Base-by-base conservation (phyloP, 306 rosid species). In the Elaeagnus macrophylla region DNA sequence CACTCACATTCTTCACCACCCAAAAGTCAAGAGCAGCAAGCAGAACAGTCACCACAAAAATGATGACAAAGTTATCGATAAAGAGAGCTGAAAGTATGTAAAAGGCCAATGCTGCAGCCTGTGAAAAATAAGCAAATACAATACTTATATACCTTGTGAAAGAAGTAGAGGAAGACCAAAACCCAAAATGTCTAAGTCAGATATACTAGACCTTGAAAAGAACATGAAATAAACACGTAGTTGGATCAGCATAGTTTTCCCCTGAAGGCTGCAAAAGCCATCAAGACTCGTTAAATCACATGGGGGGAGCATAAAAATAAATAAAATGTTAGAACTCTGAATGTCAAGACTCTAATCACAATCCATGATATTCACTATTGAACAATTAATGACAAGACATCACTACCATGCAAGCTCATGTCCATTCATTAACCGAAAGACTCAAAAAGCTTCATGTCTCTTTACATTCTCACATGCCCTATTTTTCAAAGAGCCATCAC, bases 1-100 rank as follows among this genome's bases (percentile, higher is more conserved):
- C 99, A 69, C 99, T 93, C 53, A 93, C 96, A 74, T 93, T 93
- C 87, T 93, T 93, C 16, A 93, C 99, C 0, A 93, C 99, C 99
- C 99, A 93, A 66, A 93, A 93, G 68, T 93, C 99, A 71, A 93
- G 85, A 14, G 99, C 99, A 10, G 94, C 81, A 13, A 93, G 94
- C 67, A 93, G 94, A 52, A 93, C 99, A 51, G 99, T 87, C 70
- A 84, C 95, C 79, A 93, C 99, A 46, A 93, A 93, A 67, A 93
- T 93, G 88, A 93, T 93, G 56, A 87, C 99, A 55, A 93, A 93
- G 78, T 76, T 93, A 64, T 79, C 74, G 39, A 93, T 68, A 62
- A 93, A 93, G 48, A 93, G 74, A 52, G 96, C 74, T 39, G 95
- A 93, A 35, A 93, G 95, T 57, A 93, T 84, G 89, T 87, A 93